Conservation (phyloP, 2,329 filamentous ascomycete species). For the Endoconidiophora polonica region DNA sequence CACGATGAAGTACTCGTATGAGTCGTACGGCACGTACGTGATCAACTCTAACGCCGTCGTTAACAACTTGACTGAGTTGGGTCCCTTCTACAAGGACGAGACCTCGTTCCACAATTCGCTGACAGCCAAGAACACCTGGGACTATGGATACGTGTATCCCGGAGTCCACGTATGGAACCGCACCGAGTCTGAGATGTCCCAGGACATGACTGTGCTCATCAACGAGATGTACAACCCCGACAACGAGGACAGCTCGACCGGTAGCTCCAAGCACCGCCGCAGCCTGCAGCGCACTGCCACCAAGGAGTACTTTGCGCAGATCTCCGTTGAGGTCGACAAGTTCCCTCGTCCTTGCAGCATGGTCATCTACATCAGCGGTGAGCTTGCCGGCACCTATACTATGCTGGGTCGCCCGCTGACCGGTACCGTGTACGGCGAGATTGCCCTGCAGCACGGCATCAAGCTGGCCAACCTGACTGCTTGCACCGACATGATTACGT, state of each 20-base stretch:
- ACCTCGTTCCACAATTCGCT: constrained; percentile 27
- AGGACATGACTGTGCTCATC: constrained; percentile 19
- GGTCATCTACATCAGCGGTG: constrained; percentile 20
- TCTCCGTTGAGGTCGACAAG: constrained; percentile 21
- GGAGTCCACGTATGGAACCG: constrained; percentile 23
- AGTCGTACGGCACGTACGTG: constrained; percentile 23
- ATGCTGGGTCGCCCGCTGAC: constrained; percentile 22
- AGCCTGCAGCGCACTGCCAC: not conserved
- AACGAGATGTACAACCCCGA: constrained; percentile 20
- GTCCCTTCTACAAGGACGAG: constrained; percentile 30
- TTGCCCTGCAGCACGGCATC: constrained; percentile 43
- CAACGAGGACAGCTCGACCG: not conserved
- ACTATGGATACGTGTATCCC: constrained; percentile 25
- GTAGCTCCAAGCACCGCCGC: not conserved
- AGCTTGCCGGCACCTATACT: constrained; percentile 21
- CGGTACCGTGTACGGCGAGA: constrained; percentile 20
- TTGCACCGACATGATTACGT: constrained; percentile 1
- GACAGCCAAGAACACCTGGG: constrained; percentile 19
- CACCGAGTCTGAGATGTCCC: constrained; percentile 18
- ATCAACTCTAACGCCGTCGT: constrained; percentile 25
- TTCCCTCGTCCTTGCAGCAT: constrained; percentile 22
- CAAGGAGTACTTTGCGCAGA: constrained; percentile 20
- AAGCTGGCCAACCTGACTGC: constrained; percentile 37
- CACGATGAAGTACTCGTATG: constrained; percentile 23
- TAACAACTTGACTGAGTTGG: constrained; percentile 28